Evolutionary conservation across 331 rosid genomes (phyloP).

Genomic region (Dryas integrifolia): DNA sequence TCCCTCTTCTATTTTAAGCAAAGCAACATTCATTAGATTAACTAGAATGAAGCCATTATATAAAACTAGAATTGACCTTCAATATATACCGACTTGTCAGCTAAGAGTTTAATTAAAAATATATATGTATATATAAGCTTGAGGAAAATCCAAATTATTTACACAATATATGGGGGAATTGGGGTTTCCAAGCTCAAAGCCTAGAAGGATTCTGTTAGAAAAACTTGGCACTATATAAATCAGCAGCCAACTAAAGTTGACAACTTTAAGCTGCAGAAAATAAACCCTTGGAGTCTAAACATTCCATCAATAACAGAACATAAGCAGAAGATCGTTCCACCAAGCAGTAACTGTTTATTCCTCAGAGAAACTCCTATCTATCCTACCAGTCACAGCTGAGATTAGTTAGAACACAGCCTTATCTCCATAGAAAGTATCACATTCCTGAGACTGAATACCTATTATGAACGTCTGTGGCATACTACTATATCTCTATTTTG

Average conservation of each 20-base stretch:
- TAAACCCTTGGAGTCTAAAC: neutral
- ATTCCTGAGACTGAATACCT: neutral
- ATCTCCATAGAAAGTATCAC: neutral
- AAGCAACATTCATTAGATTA: neutral
- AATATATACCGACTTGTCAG: neutral
- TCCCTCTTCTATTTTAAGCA: neutral
- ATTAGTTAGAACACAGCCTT: neutral
- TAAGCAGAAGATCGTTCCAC: neutral
- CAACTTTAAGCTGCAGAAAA: neutral
- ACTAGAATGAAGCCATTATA: neutral
- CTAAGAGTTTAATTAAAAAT: neutral
- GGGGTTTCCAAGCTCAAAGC: neutral
- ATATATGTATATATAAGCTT: neutral
- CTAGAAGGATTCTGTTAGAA: neutral
- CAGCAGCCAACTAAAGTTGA: neutral
- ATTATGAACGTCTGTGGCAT: neutral
- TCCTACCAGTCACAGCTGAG: slow-evolving; percentile 2
- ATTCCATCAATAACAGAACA: neutral
- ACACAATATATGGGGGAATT: neutral
- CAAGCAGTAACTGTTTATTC: neutral
- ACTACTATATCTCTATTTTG: neutral
- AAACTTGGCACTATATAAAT: neutral
- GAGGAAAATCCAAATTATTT: neutral
- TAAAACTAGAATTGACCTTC: neutral
- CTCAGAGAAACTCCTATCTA: neutral